Base-by-base conservation (phyloP, 108 stramenopile genomes). In the Pseudonitzschia multiseries region DNA sequence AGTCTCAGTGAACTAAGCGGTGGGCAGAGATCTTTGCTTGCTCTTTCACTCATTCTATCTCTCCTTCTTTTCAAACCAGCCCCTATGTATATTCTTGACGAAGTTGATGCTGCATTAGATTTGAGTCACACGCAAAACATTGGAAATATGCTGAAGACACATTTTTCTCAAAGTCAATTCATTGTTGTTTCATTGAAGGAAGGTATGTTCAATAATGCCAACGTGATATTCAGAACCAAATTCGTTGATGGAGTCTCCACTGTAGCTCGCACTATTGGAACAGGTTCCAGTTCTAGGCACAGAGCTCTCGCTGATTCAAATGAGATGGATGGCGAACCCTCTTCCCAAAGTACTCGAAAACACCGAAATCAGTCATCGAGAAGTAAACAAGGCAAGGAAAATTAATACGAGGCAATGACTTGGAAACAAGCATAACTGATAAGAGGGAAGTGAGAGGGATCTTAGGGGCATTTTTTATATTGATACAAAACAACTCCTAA, bases 161-260 rank as follows among this genome's bases (percentile, higher is more conserved):
- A 99, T 79, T 99, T 99, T 81, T 90, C 92, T n/a, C 87, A 94
- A 54, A 97, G 96, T 79, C 99, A 99, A 81, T 99, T 99, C 83
- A 96, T 99, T 74, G 97, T 99, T 42, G 99, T 99, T 3, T 97
- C 96, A 2, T 80, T 96, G 65, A 93, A 99, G 86, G 98, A 99
- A 84, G 99, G 99, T 32, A 99, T 99, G 99, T 99, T 99, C 90
- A 98, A 98, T 80, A 99, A 99, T 82, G 99, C 99, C 51, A 99
- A 98, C 84, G 97, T 98, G 41, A 98, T 99, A 69, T 99, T 98
- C 88, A 85, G 97, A 57, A 99, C 99, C 0, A 96, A 96, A 78
- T 99, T 99, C 75, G 97, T 99, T 29, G 98, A 99, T 72, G 99
- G 99, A 1, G 89, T 98, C 43, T 97, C 96, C n/a, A 95, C 99